Base-by-base conservation (phyloP, 2,329 filamentous ascomycete genomes). In the Colletotrichum orbiculare region DNA sequence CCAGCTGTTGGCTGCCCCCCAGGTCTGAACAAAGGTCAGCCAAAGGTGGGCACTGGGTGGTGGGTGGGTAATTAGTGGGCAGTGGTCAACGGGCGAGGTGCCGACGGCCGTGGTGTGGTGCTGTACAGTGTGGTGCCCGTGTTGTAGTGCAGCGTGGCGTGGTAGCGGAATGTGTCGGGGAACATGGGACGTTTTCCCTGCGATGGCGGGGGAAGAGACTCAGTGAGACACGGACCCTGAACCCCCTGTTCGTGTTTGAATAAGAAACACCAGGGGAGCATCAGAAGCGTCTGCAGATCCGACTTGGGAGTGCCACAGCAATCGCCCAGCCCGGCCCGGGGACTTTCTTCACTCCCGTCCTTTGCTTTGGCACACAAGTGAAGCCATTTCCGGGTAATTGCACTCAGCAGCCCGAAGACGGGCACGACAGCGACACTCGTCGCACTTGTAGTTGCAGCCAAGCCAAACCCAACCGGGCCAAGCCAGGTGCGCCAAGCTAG, bases 401-500 rank as follows among this genome's bases (percentile, higher is more conserved):
- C 25, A 25, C 25, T 25, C 25, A 25, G 25, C 25, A 25, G 25
- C 25, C 4, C 25, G 25, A 25, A 25, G 25, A 25, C 25, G 4
- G 25, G 4, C 25, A 25, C 25, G 4, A 25, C 25, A 25, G 25
- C 15, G 43, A 43, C 43, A 46, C 43, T 15, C 25, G 13, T 41
- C 13, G 38, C 6, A 41, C 38, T 41, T 41, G 38, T 6, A 41
- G 9, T 41, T 7, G 38, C 38, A 41, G 38, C 38, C 13, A 15
- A 15, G 42, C 8, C 6, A 15, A 8, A 13, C 42, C 5, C 42
- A 43, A 43, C 17, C 17, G 42, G 42, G 57, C 52, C 62, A 62
- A 62, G 58, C 47, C 58, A 53, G 39, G 62, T 45, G 62, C 58
- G 58, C 62, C 62, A 65, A 65, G 62, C 62, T 65, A 46, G 58